Conservation (phyloP, 441 rosid species). For the Brassica balearica region DNA sequence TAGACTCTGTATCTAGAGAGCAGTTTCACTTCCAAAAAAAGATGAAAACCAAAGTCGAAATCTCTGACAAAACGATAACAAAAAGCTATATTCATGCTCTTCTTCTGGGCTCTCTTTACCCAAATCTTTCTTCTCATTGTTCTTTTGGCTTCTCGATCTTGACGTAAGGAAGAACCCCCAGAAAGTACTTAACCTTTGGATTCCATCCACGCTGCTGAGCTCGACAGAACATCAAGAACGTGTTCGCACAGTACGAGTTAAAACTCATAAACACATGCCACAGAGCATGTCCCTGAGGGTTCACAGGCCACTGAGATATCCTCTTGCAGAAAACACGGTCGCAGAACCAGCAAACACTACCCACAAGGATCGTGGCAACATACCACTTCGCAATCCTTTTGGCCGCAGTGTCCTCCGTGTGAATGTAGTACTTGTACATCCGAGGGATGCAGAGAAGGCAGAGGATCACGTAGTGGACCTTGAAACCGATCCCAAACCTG, state of each 20-base stretch:
- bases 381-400: constrained; percentile 77
- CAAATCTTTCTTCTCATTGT: constrained; percentile 50
- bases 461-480: constrained; percentile 75
- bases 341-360: constrained; percentile 74
- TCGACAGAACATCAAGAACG: constrained; percentile 93
- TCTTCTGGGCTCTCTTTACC: constrained; percentile 59
- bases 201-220: constrained; percentile 85
- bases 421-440: constrained; percentile 92
- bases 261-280: constrained; percentile 92
- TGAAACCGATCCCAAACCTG: constrained; percentile 81
- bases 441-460: constrained; percentile 92
- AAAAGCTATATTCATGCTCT: constrained; percentile 44
- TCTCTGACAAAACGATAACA: constrained; percentile 37
- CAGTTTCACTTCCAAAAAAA: constrained; percentile 38
- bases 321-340: constrained; percentile 69
- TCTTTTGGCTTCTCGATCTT: constrained; percentile 78
- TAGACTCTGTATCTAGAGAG: constrained; percentile 41
- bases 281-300: constrained; percentile 90
- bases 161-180: constrained; percentile 79
- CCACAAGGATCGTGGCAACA: constrained; percentile 62
- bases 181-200: constrained; percentile 62
- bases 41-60: constrained; percentile 5
- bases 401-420: constrained; percentile 67
- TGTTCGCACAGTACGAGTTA: constrained; percentile 81
- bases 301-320: constrained; percentile 66